Base-by-base conservation (phyloP, 805 yeast genomes). In the Yarrowia sp. region DNA sequence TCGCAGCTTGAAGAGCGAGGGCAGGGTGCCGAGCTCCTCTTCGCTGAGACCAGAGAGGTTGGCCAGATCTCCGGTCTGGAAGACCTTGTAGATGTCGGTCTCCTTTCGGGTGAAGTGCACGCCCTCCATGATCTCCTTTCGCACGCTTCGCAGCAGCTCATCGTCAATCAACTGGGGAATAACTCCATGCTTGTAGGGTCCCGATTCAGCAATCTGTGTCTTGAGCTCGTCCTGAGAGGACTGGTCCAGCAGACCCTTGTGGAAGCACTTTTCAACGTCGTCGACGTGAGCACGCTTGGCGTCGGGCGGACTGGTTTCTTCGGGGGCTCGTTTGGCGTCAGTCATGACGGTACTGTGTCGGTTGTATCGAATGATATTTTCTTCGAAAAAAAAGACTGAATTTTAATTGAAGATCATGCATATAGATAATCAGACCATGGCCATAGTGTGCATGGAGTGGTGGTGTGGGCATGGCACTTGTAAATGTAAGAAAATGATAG, bases 41-140 rank as follows among this genome's bases (percentile, higher is more conserved):
- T 85, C 80, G 65, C 90, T 83, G 65, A 94, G 78, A 0, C 97
- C 97, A 0, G 94, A 87, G 42, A 94, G 75, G 72, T 94, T 96
- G 41, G 97, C 97, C 67, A 94, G 80, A 74, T 90, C 71, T 87
- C 99, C 75, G 83, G 88, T 77, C 86, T 97, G 80, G 62, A 72
- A 76, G 29, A 93, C 96, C 72, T 90, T 92, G 74, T 94, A 94
- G 65, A 94, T 94, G 71, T 94, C 99, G 0, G 99, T 94, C 73
- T 96, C 99, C 73, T 96, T 94, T 68, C 86, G 84, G 9, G 98
- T 91, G 78, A 96, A 94, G 44, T 89, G 94, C 65, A 94, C 86
- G 69, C 91, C 87, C 2, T 79, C 75, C 66, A 89, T 81, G 24
- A 96, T 91, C 72, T 94, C 99, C 63, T 83, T 82, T 55, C 98